Conservation (phyloP, 1,284 basidiomycete species). For the Blastosporella zonata region DNA sequence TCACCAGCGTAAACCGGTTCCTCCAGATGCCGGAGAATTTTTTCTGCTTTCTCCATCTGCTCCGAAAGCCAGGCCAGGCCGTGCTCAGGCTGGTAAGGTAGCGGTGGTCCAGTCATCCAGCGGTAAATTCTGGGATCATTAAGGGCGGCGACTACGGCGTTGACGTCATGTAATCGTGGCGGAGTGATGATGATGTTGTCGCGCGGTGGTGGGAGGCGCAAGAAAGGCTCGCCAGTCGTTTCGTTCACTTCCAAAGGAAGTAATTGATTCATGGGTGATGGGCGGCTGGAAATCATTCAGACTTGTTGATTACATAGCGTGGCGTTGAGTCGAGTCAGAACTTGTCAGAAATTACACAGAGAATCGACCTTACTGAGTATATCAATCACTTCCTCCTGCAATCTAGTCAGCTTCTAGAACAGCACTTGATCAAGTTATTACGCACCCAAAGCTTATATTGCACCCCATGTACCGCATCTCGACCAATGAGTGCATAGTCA, state of each 20-base stretch:
- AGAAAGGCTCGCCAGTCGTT: constrained; percentile 17
- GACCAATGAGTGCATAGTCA: constrained; percentile 39
- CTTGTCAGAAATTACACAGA: background rate
- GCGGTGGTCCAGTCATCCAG: constrained; percentile 14
- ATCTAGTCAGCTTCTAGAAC: background rate
- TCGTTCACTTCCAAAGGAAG: constrained; percentile 11
- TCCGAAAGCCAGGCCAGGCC: constrained; percentile 13
- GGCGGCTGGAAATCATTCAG: background rate
- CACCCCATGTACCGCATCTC: background rate
- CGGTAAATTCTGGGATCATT: constrained; percentile 16
- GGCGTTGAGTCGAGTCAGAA: constrained; percentile 3
- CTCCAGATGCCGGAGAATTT: constrained; percentile 9
- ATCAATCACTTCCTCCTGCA: constrained; percentile 15
- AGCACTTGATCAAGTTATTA: background rate
- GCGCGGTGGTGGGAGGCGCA: constrained; percentile 9
- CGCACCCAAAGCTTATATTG: constrained; percentile 11
- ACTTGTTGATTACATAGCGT: background rate
- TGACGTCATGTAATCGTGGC: constrained; percentile 16
- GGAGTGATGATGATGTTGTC: constrained; percentile 18
- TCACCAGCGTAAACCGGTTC: background rate
- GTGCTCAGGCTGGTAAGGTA: constrained; percentile 18
- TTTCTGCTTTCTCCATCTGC: constrained; percentile 13
- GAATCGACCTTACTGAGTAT: constrained; percentile 18
- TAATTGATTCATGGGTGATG: constrained; percentile 9
- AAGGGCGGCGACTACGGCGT: constrained; percentile 8